Evolutionary conservation across 768 basidiomycete genomes (phyloP).

Genomic region (Exsudoporus frostii): DNA sequence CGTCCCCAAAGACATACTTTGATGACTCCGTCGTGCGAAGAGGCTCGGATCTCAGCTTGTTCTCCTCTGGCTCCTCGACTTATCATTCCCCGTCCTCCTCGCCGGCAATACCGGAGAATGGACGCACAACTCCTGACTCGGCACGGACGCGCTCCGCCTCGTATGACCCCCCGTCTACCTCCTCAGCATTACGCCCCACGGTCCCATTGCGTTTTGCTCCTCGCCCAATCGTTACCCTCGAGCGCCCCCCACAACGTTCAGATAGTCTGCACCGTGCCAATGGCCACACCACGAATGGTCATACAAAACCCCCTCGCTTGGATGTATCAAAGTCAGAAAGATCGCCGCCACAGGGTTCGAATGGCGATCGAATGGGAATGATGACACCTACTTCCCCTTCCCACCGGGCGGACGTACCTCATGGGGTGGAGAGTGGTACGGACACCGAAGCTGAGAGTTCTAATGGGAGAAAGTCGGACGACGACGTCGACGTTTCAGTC

Average conservation of each 20-base stretch:
- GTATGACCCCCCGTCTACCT: constrained; percentile 20
- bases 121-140: constrained; percentile 38
- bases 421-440: constrained; percentile 68
- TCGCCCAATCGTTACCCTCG: constrained; percentile 33
- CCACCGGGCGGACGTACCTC: constrained; percentile 67
- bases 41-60: constrained; percentile 24
- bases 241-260: constrained; percentile 33
- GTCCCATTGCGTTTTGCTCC: constrained; percentile 18
- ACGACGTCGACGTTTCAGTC: constrained; percentile 19
- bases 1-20: constrained; percentile 15
- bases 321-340: constrained; percentile 20
- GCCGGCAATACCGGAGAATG: constrained; percentile 31
- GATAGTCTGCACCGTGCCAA: constrained; percentile 26
- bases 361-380: constrained; percentile 18
- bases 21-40: constrained; percentile 17
- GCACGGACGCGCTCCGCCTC: constrained; percentile 39
- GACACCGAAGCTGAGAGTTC: constrained; percentile 62
- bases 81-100: constrained; percentile 41
- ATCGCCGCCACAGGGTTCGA: constrained; percentile 20
- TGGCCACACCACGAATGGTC: constrained; percentile 9
- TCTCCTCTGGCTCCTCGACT: constrained; percentile 25
- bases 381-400: constrained; percentile 53
- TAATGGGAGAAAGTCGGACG: constrained; percentile 34
- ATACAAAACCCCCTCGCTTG: constrained; percentile 9
- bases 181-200: constrained; percentile 3